These are phyloP conservation scores for Myxozyma mucilagina DNA, from an alignment of 805 yeast genomes.

Conservation along the genomic window DNA sequence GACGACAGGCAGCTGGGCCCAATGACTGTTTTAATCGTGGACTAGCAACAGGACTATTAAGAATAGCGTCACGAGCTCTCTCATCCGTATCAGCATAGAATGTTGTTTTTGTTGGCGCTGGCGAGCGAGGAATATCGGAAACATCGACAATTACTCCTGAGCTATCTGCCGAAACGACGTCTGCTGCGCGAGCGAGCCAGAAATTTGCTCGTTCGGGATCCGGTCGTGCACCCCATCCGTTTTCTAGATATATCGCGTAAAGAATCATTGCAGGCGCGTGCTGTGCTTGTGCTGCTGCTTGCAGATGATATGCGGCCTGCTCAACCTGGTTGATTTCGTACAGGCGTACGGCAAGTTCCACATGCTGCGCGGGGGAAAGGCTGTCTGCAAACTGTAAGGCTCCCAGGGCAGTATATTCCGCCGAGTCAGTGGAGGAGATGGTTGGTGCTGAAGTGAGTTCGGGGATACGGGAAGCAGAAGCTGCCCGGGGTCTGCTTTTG, in stretches of 20 bases:
- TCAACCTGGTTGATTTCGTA: conserved; percentile 60
- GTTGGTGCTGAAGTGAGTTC: neutral
- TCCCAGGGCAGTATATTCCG: neutral
- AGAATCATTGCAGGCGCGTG: conserved; percentile 65
- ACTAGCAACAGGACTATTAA: conserved; percentile 1
- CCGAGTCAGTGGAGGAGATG: neutral
- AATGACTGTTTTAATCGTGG: conserved; percentile 15
- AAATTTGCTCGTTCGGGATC: conserved; percentile 55
- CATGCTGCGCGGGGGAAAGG: conserved; percentile 16
- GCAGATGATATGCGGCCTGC: conserved; percentile 69
- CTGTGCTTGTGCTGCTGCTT: conserved; percentile 63
- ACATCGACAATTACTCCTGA: neutral
- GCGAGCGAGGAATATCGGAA: neutral
- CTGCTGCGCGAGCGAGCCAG: conserved; percentile 60
- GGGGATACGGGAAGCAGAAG: neutral
- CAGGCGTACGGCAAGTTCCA: conserved; percentile 39
- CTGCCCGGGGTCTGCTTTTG: neutral
- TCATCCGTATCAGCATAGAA: neutral
- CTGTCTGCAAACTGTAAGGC: conserved; percentile 5
- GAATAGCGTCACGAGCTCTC: neutral
- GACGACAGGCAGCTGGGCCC: conserved; percentile 54
- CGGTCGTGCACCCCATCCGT: conserved; percentile 66
- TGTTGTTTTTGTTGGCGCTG: neutral
- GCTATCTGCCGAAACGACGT: neutral
- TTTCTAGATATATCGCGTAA: conserved; percentile 64